Conservation (phyloP, 805 yeast genomes). For the Clavispora asparagi region DNA sequence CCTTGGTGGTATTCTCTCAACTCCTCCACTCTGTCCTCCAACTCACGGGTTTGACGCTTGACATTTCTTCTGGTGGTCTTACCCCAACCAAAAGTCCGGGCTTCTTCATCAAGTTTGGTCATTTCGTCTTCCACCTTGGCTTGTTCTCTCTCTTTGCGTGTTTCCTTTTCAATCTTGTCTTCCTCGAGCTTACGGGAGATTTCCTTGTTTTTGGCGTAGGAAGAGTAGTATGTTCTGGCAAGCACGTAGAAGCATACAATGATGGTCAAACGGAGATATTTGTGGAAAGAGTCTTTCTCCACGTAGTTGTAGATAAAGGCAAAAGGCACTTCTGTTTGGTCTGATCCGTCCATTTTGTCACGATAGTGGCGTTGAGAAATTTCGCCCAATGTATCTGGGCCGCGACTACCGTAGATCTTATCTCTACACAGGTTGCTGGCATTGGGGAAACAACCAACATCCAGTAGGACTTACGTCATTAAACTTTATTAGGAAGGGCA, state of each 20-base stretch:
- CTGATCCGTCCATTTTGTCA: not conserved
- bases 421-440: not conserved
- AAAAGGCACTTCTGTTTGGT: slow-evolving; percentile 6
- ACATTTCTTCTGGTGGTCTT: slow-evolving; percentile 62
- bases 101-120: slow-evolving; percentile 29
- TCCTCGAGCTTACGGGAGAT: slow-evolving; percentile 40
- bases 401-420: not conserved
- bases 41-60: slow-evolving; percentile 47
- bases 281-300: slow-evolving; percentile 37
- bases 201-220: slow-evolving; percentile 54
- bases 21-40: slow-evolving; percentile 42
- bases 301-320: slow-evolving; percentile 32
- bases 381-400: not conserved
- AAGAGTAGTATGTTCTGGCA: slow-evolving; percentile 50
- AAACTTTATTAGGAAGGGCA: too few species aligned
- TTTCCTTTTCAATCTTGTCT: slow-evolving; percentile 41
- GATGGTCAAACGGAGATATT: slow-evolving; percentile 43
- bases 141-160: slow-evolving; percentile 31
- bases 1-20: slow-evolving; percentile 40
- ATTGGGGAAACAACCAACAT: too few species aligned
- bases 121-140: slow-evolving; percentile 18
- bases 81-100: slow-evolving; percentile 71
- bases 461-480: too few species aligned
- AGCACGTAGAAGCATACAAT: slow-evolving; percentile 58
- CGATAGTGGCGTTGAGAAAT: not conserved